A percentile compares a stretch with the other conserved stretches of the same genome.
phyloP scores from a whole-genome alignment of 1,284 basidiomycete species.

The Clitocybe nebularis region DNA sequence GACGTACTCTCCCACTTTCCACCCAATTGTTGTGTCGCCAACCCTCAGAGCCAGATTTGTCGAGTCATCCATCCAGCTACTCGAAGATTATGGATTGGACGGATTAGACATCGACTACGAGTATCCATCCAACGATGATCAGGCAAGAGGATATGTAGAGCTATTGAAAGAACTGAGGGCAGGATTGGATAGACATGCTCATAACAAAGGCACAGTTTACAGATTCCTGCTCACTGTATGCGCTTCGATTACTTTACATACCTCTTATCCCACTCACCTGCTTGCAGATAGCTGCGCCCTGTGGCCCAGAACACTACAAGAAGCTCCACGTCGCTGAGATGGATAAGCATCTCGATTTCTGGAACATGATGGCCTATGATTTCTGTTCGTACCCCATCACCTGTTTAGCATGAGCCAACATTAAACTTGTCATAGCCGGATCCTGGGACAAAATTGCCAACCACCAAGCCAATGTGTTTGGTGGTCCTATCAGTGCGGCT shows the following conservation, averaged over 20 bases:
- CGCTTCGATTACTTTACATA: conserved; percentile 2
- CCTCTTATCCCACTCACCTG: conserved; percentile 3
- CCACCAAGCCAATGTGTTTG: conserved; percentile 88
- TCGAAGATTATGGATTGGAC: conserved; percentile 79
- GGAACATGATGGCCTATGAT: conserved; percentile 96
- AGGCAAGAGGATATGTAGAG: conserved; percentile 71
- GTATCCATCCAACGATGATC: conserved; percentile 68
- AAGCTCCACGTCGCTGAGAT: conserved; percentile 79
- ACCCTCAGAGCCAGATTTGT: conserved; percentile 74
- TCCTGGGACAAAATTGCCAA: conserved; percentile 77
- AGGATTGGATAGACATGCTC: conserved; percentile 66
- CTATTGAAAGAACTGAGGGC: conserved; percentile 68
- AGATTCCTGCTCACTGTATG: conserved; percentile 71
- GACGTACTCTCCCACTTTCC: conserved; percentile 82
- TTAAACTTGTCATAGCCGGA: conserved; percentile 49
- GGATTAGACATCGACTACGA: conserved; percentile 84
- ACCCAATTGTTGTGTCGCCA: conserved; percentile 68
- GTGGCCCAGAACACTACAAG: conserved; percentile 84
- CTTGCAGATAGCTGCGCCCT: conserved; percentile 82
- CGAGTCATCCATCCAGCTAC: conserved; percentile 66
- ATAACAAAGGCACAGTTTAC: conserved; percentile 52
- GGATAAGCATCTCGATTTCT: conserved; percentile 87
- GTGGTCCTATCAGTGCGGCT: conserved; percentile 59
- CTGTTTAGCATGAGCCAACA: conserved; percentile 5
- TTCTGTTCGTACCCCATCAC: conserved; percentile 48